Evolutionary conservation across 768 basidiomycete genomes (phyloP), one percentile per base, ranked within the genome.

Genomic region (Mrakia gelida): DNA sequence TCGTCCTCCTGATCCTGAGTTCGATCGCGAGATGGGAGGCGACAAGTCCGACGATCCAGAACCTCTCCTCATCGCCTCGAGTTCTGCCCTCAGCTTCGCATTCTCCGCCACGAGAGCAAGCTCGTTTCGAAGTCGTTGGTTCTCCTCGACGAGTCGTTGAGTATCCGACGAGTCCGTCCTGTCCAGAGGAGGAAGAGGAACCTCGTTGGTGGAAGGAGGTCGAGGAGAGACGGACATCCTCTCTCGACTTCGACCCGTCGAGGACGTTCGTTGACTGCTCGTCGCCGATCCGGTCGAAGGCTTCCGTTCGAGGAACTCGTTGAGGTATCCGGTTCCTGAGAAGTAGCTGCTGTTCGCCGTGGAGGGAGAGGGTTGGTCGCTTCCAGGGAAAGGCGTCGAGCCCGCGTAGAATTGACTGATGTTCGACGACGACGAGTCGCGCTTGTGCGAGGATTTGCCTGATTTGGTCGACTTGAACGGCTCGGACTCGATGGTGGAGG

Each of bases 231-330:
- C 18, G 26, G 41, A 41, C 15, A 26, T 26, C 23, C 34, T 41
- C 38, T 41, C 26, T 52, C 49, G 49, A 52, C 23, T 26, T 70
- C 34, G 67, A 70, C 41, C 67, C 21, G 67, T 70, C 26, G 67
- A 70, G 18, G 41, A 45, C 67, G 67, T 70, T 7, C 38, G 41
- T 21, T 70, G 67, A 38, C 21, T 26, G 67, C 67, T 70, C 32
- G 67, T 26, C 41, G 67, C 26, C 41, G 67, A 70, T 6, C 67
- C 38, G 15, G 41, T 38, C 26, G 67, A 70, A 1, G 67, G 67
- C 67, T 43, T 70, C 67, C 67, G 41, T 43, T 70, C 67, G 41
- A 70, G 67, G 26, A 70, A 70, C 18, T 70, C 67, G 67, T 70
- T 70, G 26, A 70, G 67, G 38, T 70, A 70, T 6, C 67, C 67